Conservation (phyloP, 2,329 filamentous ascomycete genomes). For the Penicillium brevicompactum region DNA sequence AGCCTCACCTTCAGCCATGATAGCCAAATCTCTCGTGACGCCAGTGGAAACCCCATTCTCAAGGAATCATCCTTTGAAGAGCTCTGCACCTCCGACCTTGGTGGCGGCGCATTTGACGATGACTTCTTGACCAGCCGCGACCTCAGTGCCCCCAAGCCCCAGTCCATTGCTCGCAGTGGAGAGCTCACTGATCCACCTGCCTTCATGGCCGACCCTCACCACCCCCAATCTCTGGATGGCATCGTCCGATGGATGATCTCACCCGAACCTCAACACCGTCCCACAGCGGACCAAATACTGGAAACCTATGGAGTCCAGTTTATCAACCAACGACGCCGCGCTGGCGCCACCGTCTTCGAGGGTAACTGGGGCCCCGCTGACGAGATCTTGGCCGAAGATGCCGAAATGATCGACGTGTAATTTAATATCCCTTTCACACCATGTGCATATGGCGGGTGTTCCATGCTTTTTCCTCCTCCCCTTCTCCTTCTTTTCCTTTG, state of each 20-base stretch:
- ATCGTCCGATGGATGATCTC: conserved; percentile 88
- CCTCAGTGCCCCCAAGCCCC: conserved; percentile 26
- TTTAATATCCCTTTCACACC: conserved; percentile 23
- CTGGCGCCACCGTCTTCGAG: conserved; percentile 93
- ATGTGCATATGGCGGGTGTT: conserved; percentile 39
- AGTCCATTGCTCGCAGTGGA: conserved; percentile 47
- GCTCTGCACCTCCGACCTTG: conserved; percentile 45
- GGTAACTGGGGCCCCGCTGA: conserved; percentile 89
- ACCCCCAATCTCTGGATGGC: conserved; percentile 76
- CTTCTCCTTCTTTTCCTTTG: conserved; percentile 27
- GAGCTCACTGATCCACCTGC: conserved; percentile 71
- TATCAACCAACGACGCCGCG: conserved; percentile 74
- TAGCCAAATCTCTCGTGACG: conserved; percentile 72
- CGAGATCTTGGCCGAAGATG: conserved; percentile 59
- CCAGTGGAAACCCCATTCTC: conserved; percentile 67
- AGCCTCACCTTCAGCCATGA: conserved; percentile 79
- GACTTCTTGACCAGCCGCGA: conserved; percentile 35
- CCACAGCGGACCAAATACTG: conserved; percentile 73
- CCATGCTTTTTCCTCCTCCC: conserved; percentile 14
- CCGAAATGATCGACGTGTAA: conserved; percentile 66
- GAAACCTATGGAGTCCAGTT: conserved; percentile 74
- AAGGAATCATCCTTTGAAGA: conserved; percentile 47
- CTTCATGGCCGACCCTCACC: conserved; percentile 81
- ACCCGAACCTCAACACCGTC: conserved; percentile 72
- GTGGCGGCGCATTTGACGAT: conserved; percentile 46